Conservation (phyloP, 1,284 basidiomycete genomes). For the Cryptococcus sp. region DNA sequence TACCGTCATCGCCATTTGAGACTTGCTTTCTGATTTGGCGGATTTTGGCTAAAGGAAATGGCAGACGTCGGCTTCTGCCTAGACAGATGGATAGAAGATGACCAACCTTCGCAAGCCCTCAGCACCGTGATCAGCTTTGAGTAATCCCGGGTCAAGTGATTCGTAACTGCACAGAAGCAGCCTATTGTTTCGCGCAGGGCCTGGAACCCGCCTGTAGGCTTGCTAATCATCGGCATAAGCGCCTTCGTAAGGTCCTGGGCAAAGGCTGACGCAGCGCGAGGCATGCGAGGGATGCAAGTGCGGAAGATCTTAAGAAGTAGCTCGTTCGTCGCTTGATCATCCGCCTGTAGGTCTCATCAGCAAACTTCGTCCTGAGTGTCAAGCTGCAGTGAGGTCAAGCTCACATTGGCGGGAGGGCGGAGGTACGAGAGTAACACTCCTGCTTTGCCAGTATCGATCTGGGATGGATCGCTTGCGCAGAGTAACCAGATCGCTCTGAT, state of each 20-base stretch:
- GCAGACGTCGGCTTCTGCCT: neutral
- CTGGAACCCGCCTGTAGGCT: conserved; percentile 70
- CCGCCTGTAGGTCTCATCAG: conserved; percentile 59
- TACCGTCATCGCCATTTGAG: conserved; percentile 4
- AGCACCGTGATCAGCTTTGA: conserved; percentile 71
- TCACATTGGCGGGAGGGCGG: conserved; percentile 37
- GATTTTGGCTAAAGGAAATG: conserved; percentile 20
- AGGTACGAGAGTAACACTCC: conserved; percentile 35
- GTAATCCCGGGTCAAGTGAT: conserved; percentile 83
- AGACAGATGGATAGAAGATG: neutral
- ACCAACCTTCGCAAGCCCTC: conserved; percentile 75
- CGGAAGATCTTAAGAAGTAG: conserved; percentile 86
- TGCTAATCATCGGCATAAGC: conserved; percentile 83
- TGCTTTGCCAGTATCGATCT: conserved; percentile 45
- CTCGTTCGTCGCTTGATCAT: conserved; percentile 79
- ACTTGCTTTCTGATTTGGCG: conserved; percentile 23
- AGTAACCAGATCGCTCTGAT: conserved; percentile 45
- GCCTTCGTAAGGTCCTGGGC: conserved; percentile 77
- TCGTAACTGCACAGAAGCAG: conserved; percentile 83
- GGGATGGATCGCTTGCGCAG: conserved; percentile 30
- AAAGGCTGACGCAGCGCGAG: conserved; percentile 80
- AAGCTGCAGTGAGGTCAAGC: conserved; percentile 3
- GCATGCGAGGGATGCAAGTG: conserved; percentile 79
- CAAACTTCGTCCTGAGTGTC: neutral
- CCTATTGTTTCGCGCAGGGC: conserved; percentile 85